Percentiles rank a stretch among this genome's conserved stretches.
These are phyloP conservation scores for Ascosphaera acerosa DNA, from an alignment of 2,329 filamentous ascomycete species.

Conservation along the genomic window DNA sequence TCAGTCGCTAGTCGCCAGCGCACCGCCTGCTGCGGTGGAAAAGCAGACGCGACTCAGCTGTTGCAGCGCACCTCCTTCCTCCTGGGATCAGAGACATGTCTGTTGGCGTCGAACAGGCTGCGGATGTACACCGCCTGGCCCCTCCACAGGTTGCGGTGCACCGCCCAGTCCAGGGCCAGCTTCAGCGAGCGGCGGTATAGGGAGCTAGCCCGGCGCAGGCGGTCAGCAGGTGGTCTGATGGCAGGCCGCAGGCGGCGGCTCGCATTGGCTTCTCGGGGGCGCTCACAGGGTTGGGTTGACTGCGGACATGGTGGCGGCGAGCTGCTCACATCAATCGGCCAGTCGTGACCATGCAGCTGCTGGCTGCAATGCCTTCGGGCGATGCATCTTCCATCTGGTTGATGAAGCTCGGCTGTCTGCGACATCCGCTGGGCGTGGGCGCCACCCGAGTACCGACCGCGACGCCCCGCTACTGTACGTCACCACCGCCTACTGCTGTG, in stretches of 20 bases:
- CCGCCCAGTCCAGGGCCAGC: conserved; percentile 82
- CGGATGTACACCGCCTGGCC: conserved; percentile 92
- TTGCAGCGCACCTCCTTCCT: conserved; percentile 45
- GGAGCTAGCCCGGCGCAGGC: conserved; percentile 19
- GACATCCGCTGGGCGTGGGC: too few species aligned
- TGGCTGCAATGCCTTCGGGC: too few species aligned
- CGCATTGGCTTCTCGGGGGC: too few species aligned
- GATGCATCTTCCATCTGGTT: too few species aligned
- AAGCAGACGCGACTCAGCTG: not conserved
- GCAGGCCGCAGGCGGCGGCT: not conserved
- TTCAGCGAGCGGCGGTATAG: conserved; percentile 87
- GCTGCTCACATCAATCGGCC: not conserved
- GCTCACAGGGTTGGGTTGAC: conserved; percentile 16
- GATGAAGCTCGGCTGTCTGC: too few species aligned
- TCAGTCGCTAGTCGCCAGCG: too few species aligned
- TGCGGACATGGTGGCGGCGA: conserved; percentile 4
- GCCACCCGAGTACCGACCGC: too few species aligned
- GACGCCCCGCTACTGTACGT: too few species aligned
- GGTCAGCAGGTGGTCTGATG: not conserved
- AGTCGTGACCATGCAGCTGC: too few species aligned
- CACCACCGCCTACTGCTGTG: too few species aligned
- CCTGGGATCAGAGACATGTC: conserved; percentile 55
- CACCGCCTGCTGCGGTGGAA: conserved; percentile 1
- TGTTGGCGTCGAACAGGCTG: conserved; percentile 84
- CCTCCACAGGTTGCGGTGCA: conserved; percentile 79